A percentile compares a stretch with the other conserved stretches of the same genome.
Conservation (phyloP, 1,284 basidiomycete genomes). For the Ustilago esculenta region DNA sequence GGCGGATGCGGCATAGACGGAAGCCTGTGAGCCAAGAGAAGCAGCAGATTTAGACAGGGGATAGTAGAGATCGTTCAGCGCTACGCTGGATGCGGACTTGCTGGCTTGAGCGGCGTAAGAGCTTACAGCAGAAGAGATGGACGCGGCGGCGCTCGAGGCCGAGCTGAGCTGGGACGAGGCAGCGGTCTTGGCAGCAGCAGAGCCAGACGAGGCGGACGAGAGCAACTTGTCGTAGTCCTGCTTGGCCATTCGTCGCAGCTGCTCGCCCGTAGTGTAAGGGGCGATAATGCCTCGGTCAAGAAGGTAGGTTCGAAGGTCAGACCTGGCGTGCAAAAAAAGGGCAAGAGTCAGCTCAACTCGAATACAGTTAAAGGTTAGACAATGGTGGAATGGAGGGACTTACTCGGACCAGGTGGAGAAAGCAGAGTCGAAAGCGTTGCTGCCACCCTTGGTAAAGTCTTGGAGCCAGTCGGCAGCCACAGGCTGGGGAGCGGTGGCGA, state of each 20-base stretch:
- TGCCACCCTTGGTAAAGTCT: constrained; percentile 53
- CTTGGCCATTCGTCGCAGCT: constrained; percentile 60
- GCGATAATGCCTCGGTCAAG: constrained; percentile 65
- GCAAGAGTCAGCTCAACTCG: not conserved
- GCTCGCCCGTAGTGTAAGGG: constrained; percentile 59
- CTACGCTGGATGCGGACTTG: constrained; percentile 38
- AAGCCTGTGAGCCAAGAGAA: constrained; percentile 50
- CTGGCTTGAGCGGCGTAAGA: constrained; percentile 34
- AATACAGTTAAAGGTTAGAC: not conserved
- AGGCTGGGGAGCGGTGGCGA: constrained; percentile 47
- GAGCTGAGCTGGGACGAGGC: constrained; percentile 41
- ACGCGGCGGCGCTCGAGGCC: constrained; percentile 50
- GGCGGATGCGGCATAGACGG: constrained; percentile 31
- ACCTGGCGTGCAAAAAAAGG: constrained; percentile 7
- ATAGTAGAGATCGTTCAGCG: constrained; percentile 57
- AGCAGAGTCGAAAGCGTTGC: constrained; percentile 58
- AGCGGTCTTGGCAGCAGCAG: constrained; percentile 35
- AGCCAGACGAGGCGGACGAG: constrained; percentile 32
- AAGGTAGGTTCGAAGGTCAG: constrained; percentile 62
- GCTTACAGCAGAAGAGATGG: constrained; percentile 57
- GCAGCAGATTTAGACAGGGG: constrained; percentile 48
- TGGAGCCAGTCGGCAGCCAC: constrained; percentile 55
- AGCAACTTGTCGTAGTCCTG: constrained; percentile 58
- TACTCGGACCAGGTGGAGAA: constrained; percentile 63
- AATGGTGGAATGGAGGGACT: no score